Evolutionary conservation across 768 basidiomycete species (phyloP).

Genomic region (Ramaria rubella): DNA sequence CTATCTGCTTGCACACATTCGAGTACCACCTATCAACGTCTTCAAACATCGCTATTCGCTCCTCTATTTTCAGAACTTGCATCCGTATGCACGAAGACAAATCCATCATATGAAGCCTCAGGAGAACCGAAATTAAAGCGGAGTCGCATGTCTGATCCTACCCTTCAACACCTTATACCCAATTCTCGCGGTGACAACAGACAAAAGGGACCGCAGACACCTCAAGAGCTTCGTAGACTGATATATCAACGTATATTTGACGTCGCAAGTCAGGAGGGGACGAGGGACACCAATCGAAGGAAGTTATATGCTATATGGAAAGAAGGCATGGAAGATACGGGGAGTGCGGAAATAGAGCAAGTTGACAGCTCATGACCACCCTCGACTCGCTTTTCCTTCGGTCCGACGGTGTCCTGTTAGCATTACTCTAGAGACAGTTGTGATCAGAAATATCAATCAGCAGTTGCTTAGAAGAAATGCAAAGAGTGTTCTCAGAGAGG

Average conservation of each 20-base stretch:
- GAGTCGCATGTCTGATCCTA: conserved; percentile 31
- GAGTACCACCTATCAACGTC: conserved; percentile 61
- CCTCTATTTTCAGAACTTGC: conserved; percentile 58
- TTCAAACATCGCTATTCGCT: conserved; percentile 59
- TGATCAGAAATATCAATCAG: too few relatives aligned
- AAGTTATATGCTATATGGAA: conserved; percentile 83
- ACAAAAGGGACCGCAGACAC: not conserved
- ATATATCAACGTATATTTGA: conserved; percentile 64
- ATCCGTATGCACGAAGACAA: conserved; percentile 19
- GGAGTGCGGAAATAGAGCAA: conserved; percentile 25
- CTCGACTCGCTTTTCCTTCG: too few relatives aligned
- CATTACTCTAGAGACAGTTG: too few relatives aligned
- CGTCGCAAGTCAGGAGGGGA: conserved; percentile 64
- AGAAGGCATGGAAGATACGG: conserved; percentile 43
- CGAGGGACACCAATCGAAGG: conserved; percentile 70
- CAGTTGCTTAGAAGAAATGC: too few relatives aligned
- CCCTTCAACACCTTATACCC: conserved; percentile 40
- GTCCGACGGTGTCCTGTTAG: too few relatives aligned
- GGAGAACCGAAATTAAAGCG: conserved; percentile 40
- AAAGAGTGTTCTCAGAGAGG: too few relatives aligned
- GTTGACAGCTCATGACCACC: too few relatives aligned
- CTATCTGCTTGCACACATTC: conserved; percentile 65
- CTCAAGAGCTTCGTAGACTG: conserved; percentile 39
- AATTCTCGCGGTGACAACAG: conserved; percentile 27
- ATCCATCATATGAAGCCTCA: conserved; percentile 31